These are phyloP conservation scores for Trichosporon sp. DNA, from an alignment of 1,284 basidiomycete species.

Conservation along the genomic window DNA sequence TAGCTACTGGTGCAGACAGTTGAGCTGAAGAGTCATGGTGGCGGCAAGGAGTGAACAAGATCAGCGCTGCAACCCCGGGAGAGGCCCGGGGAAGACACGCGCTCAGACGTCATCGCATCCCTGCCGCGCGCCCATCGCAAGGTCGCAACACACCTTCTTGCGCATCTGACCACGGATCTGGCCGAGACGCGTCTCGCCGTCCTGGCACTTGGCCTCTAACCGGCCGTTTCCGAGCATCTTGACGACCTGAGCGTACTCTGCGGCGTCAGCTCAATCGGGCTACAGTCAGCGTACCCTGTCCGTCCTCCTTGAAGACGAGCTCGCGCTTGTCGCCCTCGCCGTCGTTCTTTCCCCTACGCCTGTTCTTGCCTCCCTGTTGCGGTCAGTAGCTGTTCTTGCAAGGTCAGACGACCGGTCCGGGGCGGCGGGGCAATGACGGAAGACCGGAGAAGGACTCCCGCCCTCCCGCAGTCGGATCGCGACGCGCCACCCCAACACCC, in stretches of 20 bases:
- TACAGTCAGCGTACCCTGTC: constrained; percentile 61
- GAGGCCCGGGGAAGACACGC: neutral
- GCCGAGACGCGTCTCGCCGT: constrained; percentile 94
- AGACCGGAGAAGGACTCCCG: neutral
- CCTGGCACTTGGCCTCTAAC: constrained; percentile 94
- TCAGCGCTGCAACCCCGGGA: neutral
- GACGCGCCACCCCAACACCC: neutral
- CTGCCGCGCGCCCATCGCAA: neutral
- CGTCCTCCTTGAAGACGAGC: constrained; percentile 97
- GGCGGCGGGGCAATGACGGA: neutral
- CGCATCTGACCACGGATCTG: constrained; percentile 99
- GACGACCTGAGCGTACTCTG: constrained; percentile 94
- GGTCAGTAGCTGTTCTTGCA: neutral
- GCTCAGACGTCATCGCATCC: neutral
- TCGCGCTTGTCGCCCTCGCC: constrained; percentile 98
- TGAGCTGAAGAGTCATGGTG: neutral
- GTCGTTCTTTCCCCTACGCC: constrained; percentile 99
- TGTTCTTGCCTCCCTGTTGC: constrained; percentile 92
- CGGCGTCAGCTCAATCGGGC: neutral
- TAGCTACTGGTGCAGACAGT: neutral
- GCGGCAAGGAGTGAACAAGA: neutral
- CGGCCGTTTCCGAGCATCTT: constrained; percentile 99
- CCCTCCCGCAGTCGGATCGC: neutral
- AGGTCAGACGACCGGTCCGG: neutral
- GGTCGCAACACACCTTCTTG: constrained; percentile 71